Base-by-base conservation (phyloP, 2,329 filamentous ascomycete genomes). In the Plectosphaerella plurivora region DNA sequence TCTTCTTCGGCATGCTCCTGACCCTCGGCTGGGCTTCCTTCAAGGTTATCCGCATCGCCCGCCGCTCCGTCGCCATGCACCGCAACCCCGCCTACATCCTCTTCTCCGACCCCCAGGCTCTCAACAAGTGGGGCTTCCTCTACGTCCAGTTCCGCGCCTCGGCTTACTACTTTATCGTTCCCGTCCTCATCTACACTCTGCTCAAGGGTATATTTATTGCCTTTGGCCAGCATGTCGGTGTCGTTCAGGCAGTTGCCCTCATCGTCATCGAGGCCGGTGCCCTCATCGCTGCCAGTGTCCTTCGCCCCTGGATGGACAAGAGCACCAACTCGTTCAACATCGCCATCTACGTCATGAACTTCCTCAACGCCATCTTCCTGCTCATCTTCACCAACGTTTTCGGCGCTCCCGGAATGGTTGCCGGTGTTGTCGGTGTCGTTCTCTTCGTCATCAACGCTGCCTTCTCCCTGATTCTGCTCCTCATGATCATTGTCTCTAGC, bases 281-380 rank as follows among this genome's bases (percentile, higher is more conserved):
- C 61, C 78, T 97, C 52, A 87, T 97, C 61, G 84, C 74, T 25
- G 84, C 91, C 51, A 88, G 85, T 56, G 86, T 96, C 50, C 73
- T 97, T 60, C 86, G 90, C 55, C 93, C 93, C 20, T 97, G 91
- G 87, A 97, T 97, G 93, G 93, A 97, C 78, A 96, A 96, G 83
- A 93, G 91, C 75, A 96, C 91, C 55, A 97, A 97, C 71, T 86
- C 87, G 47, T 96, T 96, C 81, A 97, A 97, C 74, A 96, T 97
- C 63, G 82, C 91, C 56, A 97, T 97, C 63, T 88, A 85, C 56
- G 87, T 84, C 46, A 78, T 96, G 71, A 97, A 96, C 77, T 96
- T 97, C 69, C 68, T 97, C 64, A 96, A 94, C 71, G 82, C 87
- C 51, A 85, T 97, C 68, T 95, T 96, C 76, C 76, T 97, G 37